A percentile compares a stretch with the other conserved stretches of the same genome.
phyloP scores from a whole-genome alignment of 1,139 yeast species.

The Pichia sp. region DNA sequence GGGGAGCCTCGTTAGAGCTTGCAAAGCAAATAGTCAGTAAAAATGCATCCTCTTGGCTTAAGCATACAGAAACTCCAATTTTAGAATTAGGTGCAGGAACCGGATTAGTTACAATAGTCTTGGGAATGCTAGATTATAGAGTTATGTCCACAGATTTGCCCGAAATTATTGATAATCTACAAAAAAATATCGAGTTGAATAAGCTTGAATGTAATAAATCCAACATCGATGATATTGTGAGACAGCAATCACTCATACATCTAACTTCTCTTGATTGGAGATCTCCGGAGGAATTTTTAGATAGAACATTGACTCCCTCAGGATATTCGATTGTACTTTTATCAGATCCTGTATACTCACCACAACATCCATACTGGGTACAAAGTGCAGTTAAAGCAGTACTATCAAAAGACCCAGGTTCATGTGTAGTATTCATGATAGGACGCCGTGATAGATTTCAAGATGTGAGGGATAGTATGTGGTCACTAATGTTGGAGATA shows the following conservation, averaged over 20 bases:
- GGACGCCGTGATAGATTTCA: slow-evolving; percentile 69
- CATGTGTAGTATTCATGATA: slow-evolving; percentile 56
- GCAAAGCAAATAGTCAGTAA: slow-evolving; percentile 43
- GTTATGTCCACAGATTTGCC: slow-evolving; percentile 70
- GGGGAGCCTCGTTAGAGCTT: slow-evolving; percentile 85
- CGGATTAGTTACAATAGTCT: slow-evolving; percentile 76
- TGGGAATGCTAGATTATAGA: slow-evolving; percentile 42
- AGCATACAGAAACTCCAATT: slow-evolving; percentile 33
- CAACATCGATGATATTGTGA: not conserved
- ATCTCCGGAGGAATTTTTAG: slow-evolving; percentile 40
- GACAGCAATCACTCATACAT: not conserved
- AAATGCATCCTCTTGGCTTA: slow-evolving; percentile 22
- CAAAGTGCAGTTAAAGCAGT: slow-evolving; percentile 46
- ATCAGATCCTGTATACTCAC: slow-evolving; percentile 86
- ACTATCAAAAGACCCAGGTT: slow-evolving; percentile 30
- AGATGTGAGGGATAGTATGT: slow-evolving; percentile 52
- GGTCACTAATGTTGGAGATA: slow-evolving; percentile 42
- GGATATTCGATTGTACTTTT: slow-evolving; percentile 55
- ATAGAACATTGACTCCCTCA: slow-evolving; percentile 13
- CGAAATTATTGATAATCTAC: slow-evolving; percentile 65
- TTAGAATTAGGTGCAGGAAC: slow-evolving; percentile 93
- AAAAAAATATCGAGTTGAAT: slow-evolving; percentile 51
- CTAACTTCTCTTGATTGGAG: slow-evolving; percentile 61
- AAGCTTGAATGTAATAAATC: slow-evolving; percentile 21
- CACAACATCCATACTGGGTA: slow-evolving; percentile 72